Conservation (phyloP, 805 yeast species). For the Lipomyces japonicus region DNA sequence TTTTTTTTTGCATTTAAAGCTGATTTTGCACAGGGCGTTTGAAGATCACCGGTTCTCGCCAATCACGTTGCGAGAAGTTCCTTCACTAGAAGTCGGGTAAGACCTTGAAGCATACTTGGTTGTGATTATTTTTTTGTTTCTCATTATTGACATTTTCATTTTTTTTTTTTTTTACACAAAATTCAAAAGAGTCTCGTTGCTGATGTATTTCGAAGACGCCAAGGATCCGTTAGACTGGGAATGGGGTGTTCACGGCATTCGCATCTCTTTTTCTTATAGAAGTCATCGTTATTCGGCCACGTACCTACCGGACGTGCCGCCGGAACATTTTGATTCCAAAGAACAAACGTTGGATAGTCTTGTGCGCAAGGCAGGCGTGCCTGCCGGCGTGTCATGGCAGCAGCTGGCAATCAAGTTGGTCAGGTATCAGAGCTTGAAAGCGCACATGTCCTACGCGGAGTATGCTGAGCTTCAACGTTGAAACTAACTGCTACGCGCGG, state of each 20-base stretch:
- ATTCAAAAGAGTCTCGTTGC: slow-evolving; percentile 51
- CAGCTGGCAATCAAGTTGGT: slow-evolving; percentile 44
- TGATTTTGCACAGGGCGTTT: slow-evolving; percentile 48
- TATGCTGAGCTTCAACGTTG: slow-evolving; percentile 3
- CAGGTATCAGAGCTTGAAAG: slow-evolving; percentile 56
- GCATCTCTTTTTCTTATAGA: slow-evolving; percentile 48
- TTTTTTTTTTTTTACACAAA: background rate
- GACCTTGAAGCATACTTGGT: slow-evolving; percentile 29
- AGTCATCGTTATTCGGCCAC: slow-evolving; percentile 56
- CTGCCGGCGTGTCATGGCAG: slow-evolving; percentile 38
- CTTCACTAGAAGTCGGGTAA: slow-evolving; percentile 46
- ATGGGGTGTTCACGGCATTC: slow-evolving; percentile 78
- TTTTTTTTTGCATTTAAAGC: slow-evolving; percentile 9
- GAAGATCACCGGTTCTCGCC: slow-evolving; percentile 78
- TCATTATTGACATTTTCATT: background rate
- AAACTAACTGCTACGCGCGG: too few species aligned
- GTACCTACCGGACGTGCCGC: slow-evolving; percentile 85
- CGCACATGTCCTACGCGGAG: slow-evolving; percentile 22
- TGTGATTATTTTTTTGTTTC: background rate
- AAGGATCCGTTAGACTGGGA: slow-evolving; percentile 65
- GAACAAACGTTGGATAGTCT: slow-evolving; percentile 66
- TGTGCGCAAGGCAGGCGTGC: slow-evolving; percentile 65
- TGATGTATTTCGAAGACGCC: slow-evolving; percentile 55
- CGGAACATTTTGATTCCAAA: slow-evolving; percentile 79
- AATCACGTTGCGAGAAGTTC: slow-evolving; percentile 53